Evolutionary conservation across 2,329 filamentous ascomycete species (phyloP).

Genomic region (Pseudogymnoascus sp.): DNA sequence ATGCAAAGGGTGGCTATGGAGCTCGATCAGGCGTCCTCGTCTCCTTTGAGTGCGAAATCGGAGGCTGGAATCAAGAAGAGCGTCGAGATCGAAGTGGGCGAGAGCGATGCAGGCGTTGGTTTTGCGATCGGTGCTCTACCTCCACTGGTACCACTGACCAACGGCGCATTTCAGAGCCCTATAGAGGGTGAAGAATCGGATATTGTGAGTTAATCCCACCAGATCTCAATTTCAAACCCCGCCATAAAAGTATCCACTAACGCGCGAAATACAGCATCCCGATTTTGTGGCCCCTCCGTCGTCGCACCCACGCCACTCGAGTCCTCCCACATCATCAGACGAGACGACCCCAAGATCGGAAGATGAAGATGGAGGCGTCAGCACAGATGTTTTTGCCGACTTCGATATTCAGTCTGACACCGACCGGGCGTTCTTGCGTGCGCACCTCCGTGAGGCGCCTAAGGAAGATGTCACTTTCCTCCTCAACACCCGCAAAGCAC

Average conservation of each 20-base stretch:
- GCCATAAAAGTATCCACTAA: background rate
- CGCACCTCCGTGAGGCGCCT: background rate
- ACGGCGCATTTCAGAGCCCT: background rate
- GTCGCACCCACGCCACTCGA: slow-evolving; percentile 1
- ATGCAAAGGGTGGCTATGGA: slow-evolving; percentile 5
- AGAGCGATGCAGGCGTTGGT: background rate
- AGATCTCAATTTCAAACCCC: background rate
- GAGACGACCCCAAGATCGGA: background rate
- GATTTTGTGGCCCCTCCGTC: slow-evolving; percentile 4
- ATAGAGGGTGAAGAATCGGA: background rate
- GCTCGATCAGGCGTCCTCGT: background rate
- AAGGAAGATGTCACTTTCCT: slow-evolving; percentile 1
- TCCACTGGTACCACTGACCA: background rate
- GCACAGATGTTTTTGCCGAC: background rate
- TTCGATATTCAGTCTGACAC: background rate
- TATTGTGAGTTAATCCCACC: background rate
- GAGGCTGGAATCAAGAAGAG: background rate
- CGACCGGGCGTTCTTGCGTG: background rate
- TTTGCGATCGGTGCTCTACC: background rate
- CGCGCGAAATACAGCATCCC: background rate
- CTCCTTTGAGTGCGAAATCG: background rate
- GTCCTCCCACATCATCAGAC: background rate
- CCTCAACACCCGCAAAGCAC: background rate
- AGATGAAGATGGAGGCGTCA: background rate
- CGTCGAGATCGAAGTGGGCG: background rate